phyloP scores from a whole-genome alignment of 1,139 yeast genomes.

The Lodderomyces theae region DNA sequence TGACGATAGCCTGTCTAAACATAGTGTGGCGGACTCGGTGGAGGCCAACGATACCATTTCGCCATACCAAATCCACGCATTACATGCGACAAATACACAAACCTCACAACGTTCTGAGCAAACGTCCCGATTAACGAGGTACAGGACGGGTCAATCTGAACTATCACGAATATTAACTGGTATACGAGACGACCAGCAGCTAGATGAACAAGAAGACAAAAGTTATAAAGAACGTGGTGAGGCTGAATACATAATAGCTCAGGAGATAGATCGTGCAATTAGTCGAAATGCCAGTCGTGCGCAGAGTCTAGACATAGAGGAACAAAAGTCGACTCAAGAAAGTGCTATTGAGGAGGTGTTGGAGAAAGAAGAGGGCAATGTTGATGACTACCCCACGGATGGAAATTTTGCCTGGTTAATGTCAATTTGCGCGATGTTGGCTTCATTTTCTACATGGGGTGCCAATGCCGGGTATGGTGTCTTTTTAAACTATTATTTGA shows the following conservation, averaged over 20 bases:
- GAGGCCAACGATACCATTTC: background rate
- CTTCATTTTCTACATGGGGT: slow-evolving; percentile 68
- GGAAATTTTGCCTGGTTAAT: slow-evolving; percentile 73
- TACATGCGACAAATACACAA: slow-evolving; percentile 5
- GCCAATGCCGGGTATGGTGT: slow-evolving; percentile 69
- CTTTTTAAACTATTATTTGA: slow-evolving; percentile 55
- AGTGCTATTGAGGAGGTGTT: background rate
- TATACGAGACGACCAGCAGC: slow-evolving; percentile 30
- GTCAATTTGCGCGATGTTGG: slow-evolving; percentile 49
- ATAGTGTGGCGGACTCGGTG: slow-evolving; percentile 4
- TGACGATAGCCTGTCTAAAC: slow-evolving; percentile 3
- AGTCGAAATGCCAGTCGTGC: slow-evolving; percentile 8
- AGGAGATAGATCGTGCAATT: slow-evolving; percentile 21
- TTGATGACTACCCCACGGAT: slow-evolving; percentile 47
- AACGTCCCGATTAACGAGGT: slow-evolving; percentile 6
- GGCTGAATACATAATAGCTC: slow-evolving; percentile 24
- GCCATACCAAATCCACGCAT: slow-evolving; percentile 3
- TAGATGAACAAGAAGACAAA: slow-evolving; percentile 18
- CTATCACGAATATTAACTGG: slow-evolving; percentile 32
- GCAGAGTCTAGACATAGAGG: slow-evolving; percentile 8
- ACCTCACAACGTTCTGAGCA: background rate
- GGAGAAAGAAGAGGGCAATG: slow-evolving; percentile 13
- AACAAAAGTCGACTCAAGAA: background rate
- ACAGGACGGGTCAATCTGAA: slow-evolving; percentile 21
- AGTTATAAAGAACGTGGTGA: slow-evolving; percentile 19